phyloP scores from a whole-genome alignment of 2,329 filamentous ascomycete species.

The Fusarium sp. region DNA sequence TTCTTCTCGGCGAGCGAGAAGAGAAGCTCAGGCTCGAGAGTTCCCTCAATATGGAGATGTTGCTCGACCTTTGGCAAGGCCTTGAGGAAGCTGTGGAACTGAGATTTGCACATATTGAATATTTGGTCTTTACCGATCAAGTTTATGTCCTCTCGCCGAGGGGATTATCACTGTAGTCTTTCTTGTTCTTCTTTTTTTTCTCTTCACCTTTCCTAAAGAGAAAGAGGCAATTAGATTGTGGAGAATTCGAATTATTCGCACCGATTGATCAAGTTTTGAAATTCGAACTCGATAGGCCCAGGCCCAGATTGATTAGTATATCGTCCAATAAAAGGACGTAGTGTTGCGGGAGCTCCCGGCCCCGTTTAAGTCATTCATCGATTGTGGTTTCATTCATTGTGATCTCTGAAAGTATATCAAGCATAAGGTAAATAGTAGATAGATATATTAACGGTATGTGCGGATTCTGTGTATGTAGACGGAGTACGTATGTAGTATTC shows the following conservation, averaged over 20 bases:
- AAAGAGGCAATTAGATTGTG: neutral
- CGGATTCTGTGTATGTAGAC: neutral
- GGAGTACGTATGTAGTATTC: neutral
- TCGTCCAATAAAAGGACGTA: conserved; percentile 23
- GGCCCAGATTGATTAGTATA: neutral
- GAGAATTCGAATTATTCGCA: conserved; percentile 9
- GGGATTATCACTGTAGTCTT: neutral
- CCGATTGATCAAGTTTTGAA: conserved; percentile 2
- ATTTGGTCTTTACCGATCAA: neutral
- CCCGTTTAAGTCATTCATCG: conserved; percentile 14
- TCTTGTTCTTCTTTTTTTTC: neutral
- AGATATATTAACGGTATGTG: neutral
- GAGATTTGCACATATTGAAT: conserved; percentile 61
- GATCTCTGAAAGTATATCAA: neutral
- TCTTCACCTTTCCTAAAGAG: neutral
- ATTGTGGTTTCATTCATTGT: neutral
- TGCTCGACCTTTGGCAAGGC: conserved; percentile 83
- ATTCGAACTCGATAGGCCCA: conserved; percentile 11
- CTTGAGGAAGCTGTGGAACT: conserved; percentile 65
- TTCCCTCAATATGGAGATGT: conserved; percentile 82
- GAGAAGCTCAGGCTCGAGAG: conserved; percentile 73
- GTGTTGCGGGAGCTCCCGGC: conserved; percentile 27
- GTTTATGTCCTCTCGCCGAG: neutral
- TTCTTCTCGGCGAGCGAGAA: conserved; percentile 76
- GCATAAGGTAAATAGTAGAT: neutral